A percentile compares a stretch with the other conserved stretches of the same genome.
phyloP scores from a whole-genome alignment of 768 basidiomycete genomes.

The Albatrellus ellisii region DNA sequence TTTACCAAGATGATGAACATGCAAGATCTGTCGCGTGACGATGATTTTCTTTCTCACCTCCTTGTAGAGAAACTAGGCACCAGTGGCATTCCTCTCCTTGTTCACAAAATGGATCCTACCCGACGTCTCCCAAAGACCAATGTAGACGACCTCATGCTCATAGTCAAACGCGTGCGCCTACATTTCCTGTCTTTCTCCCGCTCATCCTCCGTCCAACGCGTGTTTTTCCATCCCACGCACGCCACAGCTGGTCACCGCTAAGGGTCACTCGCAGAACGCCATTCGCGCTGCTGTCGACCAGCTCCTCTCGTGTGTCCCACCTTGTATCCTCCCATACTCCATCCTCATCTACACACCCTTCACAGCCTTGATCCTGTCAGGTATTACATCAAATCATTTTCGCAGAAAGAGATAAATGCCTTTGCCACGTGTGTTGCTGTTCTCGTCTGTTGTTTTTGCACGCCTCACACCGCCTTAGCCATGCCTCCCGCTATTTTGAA shows the following conservation, averaged over 20 bases:
- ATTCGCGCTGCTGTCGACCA: conserved; percentile 68
- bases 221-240: conserved; percentile 10
- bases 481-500: conserved; percentile 82
- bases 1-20: conserved; percentile 86
- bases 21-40: conserved; percentile 80
- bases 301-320: conserved; percentile 50
- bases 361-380: conserved; percentile 60
- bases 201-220: conserved; percentile 11
- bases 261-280: conserved; percentile 39
- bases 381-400: conserved; percentile 63
- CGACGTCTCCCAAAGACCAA: conserved; percentile 68
- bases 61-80: conserved; percentile 85
- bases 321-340: conserved; percentile 13
- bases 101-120: conserved; percentile 82
- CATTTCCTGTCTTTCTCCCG: conserved; percentile 3
- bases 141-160: conserved; percentile 49
- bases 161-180: conserved; percentile 65
- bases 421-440: conserved; percentile 71
- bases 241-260: conserved; percentile 44
- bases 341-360: conserved; percentile 13
- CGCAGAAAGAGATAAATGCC: conserved; percentile 79
- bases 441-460: conserved; percentile 15
- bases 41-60: conserved; percentile 83
- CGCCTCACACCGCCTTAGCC: conserved; percentile 31
- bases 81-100: conserved; percentile 63